phyloP scores from a whole-genome alignment of 23 red algal genomes.

The Gracilaria gracilis region DNA sequence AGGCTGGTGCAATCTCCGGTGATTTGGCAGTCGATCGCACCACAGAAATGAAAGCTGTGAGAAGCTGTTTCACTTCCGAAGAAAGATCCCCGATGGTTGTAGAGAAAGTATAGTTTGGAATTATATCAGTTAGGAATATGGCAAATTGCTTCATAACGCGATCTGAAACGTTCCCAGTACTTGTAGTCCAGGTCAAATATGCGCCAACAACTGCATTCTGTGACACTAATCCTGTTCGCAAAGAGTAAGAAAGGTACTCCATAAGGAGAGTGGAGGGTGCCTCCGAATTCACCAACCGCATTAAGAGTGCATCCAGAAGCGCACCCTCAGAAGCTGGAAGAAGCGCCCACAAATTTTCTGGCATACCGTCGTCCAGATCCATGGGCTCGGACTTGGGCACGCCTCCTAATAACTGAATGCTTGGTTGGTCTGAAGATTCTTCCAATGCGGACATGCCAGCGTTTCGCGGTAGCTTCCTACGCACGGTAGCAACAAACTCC shows the following conservation, averaged over 20 bases:
- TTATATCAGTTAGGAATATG: conserved; percentile 30
- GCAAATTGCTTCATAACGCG: conserved; percentile 52
- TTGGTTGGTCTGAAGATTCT: conserved; percentile 17
- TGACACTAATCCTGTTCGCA: conserved; percentile 53
- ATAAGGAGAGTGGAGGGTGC: conserved; percentile 42
- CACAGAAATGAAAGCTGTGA: conserved; percentile 54
- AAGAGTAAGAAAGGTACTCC: conserved; percentile 51
- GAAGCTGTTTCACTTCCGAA: conserved; percentile 45
- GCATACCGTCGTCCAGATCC: background rate
- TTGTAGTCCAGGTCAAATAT: conserved; percentile 45
- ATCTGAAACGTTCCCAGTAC: conserved; percentile 16
- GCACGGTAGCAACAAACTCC: conserved; percentile 11
- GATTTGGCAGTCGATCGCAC: conserved; percentile 49
- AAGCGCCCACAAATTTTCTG: conserved; percentile 36
- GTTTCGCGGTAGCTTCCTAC: background rate
- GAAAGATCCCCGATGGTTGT: conserved; percentile 32
- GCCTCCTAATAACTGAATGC: background rate
- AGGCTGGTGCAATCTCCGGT: conserved; percentile 47
- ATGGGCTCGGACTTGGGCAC: conserved; percentile 3
- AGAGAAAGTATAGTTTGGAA: conserved; percentile 64
- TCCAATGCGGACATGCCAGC: background rate
- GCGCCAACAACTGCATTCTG: conserved; percentile 48
- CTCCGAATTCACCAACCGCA: conserved; percentile 15
- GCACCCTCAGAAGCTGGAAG: conserved; percentile 63
- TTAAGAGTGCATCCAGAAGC: conserved; percentile 51